A percentile compares a stretch with the other conserved stretches of the same genome.
Evolutionary conservation across 805 yeast genomes (phyloP).

Genomic region (Blastobotrys terrestris): DNA sequence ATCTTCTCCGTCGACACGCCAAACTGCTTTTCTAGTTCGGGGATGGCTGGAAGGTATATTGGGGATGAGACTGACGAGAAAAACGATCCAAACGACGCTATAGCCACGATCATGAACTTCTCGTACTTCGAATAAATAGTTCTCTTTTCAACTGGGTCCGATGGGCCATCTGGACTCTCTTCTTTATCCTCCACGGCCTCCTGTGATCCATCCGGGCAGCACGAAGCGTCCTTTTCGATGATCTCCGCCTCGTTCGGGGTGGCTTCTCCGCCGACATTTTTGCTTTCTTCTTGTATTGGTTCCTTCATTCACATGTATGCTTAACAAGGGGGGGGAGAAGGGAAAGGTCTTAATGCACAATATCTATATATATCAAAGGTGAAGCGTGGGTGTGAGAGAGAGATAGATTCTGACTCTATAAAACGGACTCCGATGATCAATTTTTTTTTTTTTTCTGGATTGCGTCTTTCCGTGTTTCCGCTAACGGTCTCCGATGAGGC

Average conservation of each 20-base stretch:
- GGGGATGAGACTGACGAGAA: conserved; percentile 72
- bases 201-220: too few species aligned
- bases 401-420: background rate
- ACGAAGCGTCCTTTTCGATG: too few species aligned
- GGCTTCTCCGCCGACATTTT: too few species aligned
- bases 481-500: background rate
- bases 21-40: conserved; percentile 50
- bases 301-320: too few species aligned
- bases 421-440: background rate
- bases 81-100: conserved; percentile 37
- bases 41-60: conserved; percentile 74
- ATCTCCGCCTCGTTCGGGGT: too few species aligned
- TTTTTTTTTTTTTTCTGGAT: background rate
- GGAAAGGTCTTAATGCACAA: too few species aligned
- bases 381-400: too few species aligned
- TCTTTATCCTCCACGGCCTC: too few species aligned
- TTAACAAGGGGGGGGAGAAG: too few species aligned
- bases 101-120: conserved; percentile 1
- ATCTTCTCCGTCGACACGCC: conserved; percentile 49
- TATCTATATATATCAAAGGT: too few species aligned
- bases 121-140: conserved; percentile 3
- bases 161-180: background rate
- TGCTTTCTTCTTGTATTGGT: too few species aligned
- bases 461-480: background rate
- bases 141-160: background rate